phyloP scores from a whole-genome alignment of 257 asterid species.

The Coffea canephora region DNA sequence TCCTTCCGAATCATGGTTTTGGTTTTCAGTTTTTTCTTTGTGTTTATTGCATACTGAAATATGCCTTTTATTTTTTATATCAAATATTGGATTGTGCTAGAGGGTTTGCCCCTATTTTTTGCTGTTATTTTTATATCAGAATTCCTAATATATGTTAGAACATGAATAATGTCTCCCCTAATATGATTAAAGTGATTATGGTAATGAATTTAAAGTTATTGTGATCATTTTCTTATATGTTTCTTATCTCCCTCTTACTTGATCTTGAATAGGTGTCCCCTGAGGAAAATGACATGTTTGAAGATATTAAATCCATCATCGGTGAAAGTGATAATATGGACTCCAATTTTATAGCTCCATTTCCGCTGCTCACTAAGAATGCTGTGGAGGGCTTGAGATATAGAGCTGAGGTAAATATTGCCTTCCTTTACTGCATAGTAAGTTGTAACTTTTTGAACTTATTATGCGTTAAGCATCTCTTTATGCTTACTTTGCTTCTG shows the following conservation, averaged over 20 bases:
- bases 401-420: constrained; percentile 82
- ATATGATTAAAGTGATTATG: neutral
- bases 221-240: neutral
- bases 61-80: neutral
- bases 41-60: neutral
- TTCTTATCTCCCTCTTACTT: constrained; percentile 14
- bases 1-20: neutral
- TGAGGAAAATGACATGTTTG: constrained; percentile 69
- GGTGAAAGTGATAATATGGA: constrained; percentile 67
- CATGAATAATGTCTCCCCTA: neutral
- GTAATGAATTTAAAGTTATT: neutral
- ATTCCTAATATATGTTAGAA: neutral
- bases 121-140: neutral
- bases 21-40: neutral
- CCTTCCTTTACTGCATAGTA: neutral
- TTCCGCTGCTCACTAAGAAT: constrained; percentile 73
- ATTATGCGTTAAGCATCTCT: neutral
- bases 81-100: neutral
- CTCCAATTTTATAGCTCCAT: constrained; percentile 76
- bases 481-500: neutral
- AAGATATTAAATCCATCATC: constrained; percentile 68
- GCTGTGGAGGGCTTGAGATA: constrained; percentile 91
- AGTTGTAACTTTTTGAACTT: neutral
- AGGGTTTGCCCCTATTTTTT: neutral
- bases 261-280: constrained; percentile 56